phyloP scores from a whole-genome alignment of 352 stramenopile genomes.

The Phytophthora pistaciae region DNA sequence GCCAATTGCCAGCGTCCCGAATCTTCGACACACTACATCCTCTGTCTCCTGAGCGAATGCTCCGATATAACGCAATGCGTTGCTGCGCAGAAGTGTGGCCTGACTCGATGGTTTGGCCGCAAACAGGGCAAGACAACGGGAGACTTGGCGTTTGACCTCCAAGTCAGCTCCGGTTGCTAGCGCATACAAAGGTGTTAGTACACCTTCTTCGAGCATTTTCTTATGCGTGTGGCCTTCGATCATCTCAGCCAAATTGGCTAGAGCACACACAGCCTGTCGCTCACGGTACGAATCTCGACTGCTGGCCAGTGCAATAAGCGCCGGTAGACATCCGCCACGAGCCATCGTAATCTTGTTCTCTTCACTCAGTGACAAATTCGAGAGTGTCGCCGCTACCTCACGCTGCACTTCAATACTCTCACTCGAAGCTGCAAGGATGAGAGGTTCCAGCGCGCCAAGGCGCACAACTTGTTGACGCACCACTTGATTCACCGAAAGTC shows the following conservation, averaged over 20 bases:
- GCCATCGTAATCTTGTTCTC: slow-evolving; percentile 97
- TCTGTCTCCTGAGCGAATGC: slow-evolving; percentile 85
- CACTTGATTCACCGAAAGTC: slow-evolving; percentile 92
- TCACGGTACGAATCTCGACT: slow-evolving; percentile 92
- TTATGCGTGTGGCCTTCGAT: slow-evolving; percentile 95
- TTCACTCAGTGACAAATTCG: slow-evolving; percentile 95
- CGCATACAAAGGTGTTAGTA: slow-evolving; percentile 91
- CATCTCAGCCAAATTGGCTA: slow-evolving; percentile 97
- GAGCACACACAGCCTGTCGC: slow-evolving; percentile 91
- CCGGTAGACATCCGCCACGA: slow-evolving; percentile 93
- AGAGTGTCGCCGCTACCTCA: slow-evolving; percentile 95
- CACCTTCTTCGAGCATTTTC: slow-evolving; percentile 94
- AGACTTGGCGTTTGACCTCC: slow-evolving; percentile 93
- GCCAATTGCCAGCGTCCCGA: slow-evolving; percentile 92
- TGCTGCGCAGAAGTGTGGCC: slow-evolving; percentile 83
- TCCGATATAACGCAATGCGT: slow-evolving; percentile 90
- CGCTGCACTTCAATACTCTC: slow-evolving; percentile 96
- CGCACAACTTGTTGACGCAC: slow-evolving; percentile 92
- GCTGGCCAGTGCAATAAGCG: slow-evolving; percentile 90
- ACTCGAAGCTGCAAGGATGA: slow-evolving; percentile 92
- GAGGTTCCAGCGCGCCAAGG: slow-evolving; percentile 93
- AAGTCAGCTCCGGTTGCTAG: slow-evolving; percentile 79
- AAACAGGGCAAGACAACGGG: slow-evolving; percentile 94
- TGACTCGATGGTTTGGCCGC: slow-evolving; percentile 94
- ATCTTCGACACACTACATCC: slow-evolving; percentile 89